Conservation (phyloP, 768 basidiomycete genomes). For the Pleurotus salmoneostramineus region DNA sequence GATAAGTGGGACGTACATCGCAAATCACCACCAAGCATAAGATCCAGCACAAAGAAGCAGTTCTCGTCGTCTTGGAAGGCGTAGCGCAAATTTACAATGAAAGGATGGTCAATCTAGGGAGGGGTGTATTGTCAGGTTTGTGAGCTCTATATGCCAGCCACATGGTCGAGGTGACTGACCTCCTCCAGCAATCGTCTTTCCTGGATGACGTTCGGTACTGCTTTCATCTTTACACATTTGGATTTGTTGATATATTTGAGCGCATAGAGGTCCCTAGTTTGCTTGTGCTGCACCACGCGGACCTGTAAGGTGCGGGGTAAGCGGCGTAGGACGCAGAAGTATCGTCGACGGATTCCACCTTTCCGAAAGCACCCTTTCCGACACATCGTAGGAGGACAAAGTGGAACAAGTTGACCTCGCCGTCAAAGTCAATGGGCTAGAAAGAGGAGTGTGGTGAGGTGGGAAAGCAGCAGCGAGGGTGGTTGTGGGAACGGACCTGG, state of each 20-base stretch:
- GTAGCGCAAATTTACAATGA: constrained; percentile 91
- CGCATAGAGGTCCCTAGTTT: constrained; percentile 93
- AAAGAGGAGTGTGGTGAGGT: constrained; percentile 4
- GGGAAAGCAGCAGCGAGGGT: background rate
- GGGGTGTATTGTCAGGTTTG: too few species aligned
- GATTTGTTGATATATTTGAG: constrained; percentile 99
- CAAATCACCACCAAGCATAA: constrained; percentile 95
- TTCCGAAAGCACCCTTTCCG: constrained; percentile 99
- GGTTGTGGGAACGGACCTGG: constrained; percentile 42
- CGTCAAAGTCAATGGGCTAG: constrained; percentile 93
- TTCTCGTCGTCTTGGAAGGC: constrained; percentile 99
- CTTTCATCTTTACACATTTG: constrained; percentile 98
- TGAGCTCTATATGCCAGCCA: background rate
- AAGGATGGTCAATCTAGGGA: constrained; percentile 87
- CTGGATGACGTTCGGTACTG: constrained; percentile 95
- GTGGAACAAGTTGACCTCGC: constrained; percentile 95
- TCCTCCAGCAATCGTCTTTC: constrained; percentile 94
- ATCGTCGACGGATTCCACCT: constrained; percentile 46
- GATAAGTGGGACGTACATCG: constrained; percentile 53
- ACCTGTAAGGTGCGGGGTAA: constrained; percentile 51
- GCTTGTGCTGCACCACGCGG: constrained; percentile 98
- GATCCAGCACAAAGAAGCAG: constrained; percentile 96
- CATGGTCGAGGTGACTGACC: constrained; percentile 37
- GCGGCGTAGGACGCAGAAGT: constrained; percentile 10
- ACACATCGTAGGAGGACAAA: constrained; percentile 93